Conservation (phyloP, 495 filamentous ascomycete species). For the Talaromyces stipitatus region DNA sequence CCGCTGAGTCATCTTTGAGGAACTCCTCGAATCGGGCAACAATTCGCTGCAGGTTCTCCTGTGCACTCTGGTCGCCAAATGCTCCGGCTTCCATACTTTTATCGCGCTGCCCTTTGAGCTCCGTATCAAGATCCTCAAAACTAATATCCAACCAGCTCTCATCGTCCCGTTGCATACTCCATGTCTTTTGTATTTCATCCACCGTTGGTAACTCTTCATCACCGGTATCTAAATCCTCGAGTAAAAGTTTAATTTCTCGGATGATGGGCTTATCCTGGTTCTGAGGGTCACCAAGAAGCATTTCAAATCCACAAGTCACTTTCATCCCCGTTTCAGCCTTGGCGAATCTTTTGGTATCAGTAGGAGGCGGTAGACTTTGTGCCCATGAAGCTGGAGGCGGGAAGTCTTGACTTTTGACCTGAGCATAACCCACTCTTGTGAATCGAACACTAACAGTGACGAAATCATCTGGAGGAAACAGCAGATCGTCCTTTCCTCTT, state of each 20-base stretch:
- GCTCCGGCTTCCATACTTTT: conserved; percentile 19
- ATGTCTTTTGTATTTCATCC: conserved; percentile 56
- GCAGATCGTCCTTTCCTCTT: conserved; percentile 32
- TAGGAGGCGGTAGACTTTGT: conserved; percentile 25
- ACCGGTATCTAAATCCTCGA: conserved; percentile 63
- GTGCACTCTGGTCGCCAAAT: conserved; percentile 73
- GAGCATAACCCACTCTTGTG: conserved; percentile 83
- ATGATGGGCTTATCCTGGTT: conserved; percentile 57
- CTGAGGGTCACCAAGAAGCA: conserved; percentile 62
- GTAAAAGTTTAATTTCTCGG: conserved; percentile 63
- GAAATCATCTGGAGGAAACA: conserved; percentile 69
- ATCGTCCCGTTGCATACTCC: conserved; percentile 64
- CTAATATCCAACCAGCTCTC: conserved; percentile 93
- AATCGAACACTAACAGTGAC: conserved; percentile 73
- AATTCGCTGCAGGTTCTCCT: conserved; percentile 81
- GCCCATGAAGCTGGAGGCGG: conserved; percentile 56
- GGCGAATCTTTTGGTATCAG: conserved; percentile 28
- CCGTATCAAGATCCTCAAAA: conserved; percentile 78
- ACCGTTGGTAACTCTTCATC: conserved; percentile 60
- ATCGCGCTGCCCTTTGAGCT: conserved; percentile 51
- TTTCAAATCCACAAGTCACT: conserved; percentile 82
- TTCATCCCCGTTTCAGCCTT: conserved; percentile 81
- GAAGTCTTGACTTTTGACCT: conserved; percentile 87
- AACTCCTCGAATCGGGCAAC: conserved; percentile 91
- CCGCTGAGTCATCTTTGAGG: conserved; percentile 77